These are phyloP conservation scores for Steccherinum ochraceum DNA, from an alignment of 768 basidiomycete genomes.

Conservation along the genomic window DNA sequence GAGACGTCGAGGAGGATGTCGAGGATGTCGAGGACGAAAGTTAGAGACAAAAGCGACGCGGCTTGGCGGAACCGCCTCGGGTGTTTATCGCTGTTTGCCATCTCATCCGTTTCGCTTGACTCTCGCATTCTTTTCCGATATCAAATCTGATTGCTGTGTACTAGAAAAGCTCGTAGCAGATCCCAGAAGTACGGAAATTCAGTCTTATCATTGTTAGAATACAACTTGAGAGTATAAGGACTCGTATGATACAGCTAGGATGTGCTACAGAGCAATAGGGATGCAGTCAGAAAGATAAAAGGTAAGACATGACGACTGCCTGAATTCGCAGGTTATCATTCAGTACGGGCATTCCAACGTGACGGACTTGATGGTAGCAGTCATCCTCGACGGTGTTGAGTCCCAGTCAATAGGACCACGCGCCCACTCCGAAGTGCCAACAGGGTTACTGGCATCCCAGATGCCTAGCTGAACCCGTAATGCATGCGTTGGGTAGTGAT, in stretches of 20 bases:
- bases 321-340: neutral
- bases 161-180: too few species aligned
- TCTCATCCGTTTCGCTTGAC: too few species aligned
- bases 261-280: neutral
- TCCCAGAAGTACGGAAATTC: too few species aligned
- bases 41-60: too few species aligned
- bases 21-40: too few species aligned
- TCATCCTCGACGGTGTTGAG: constrained; percentile 23
- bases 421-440: constrained; percentile 38
- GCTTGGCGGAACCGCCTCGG: too few species aligned
- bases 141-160: too few species aligned
- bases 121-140: too few species aligned
- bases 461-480: constrained; percentile 37
- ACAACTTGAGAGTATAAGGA: neutral
- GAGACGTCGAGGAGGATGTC: too few species aligned
- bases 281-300: neutral
- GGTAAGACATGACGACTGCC: neutral
- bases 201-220: too few species aligned
- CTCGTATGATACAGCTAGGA: neutral
- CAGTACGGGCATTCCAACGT: constrained; percentile 29
- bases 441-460: constrained; percentile 38
- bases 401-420: constrained; percentile 37
- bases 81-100: too few species aligned
- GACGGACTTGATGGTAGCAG: constrained; percentile 29
- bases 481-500: constrained; percentile 32